Base-by-base conservation (phyloP, 2,329 filamentous ascomycete species). In the Cladorrhinum sp. region DNA sequence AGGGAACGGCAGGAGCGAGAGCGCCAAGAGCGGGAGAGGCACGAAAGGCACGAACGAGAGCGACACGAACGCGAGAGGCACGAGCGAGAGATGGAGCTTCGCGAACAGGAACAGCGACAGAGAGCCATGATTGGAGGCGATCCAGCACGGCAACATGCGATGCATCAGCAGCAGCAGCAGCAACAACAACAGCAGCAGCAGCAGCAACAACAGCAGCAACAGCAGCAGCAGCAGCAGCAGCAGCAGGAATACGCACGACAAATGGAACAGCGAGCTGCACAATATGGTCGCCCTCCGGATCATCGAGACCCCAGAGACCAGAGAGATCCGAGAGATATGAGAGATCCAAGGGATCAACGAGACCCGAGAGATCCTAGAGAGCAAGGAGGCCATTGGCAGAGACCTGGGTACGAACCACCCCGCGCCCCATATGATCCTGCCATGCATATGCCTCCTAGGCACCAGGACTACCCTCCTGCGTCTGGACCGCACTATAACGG, bases 61-160 rank as follows among this genome's bases (percentile, higher is more conserved):
- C 74, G 79, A 26, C 74, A 77, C 57, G 72, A 76, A 21, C 68
- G 72, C 55, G 75, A 75, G 20, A 72, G 69, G 2, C 71, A 73
- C 62, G 62, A 72, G 65, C 62, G 74, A 58, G 80, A 80, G 50
- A 72, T 73, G 57, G 79, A 82, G 42, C 70, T 75, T 12, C 70
- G 73, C 5, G 75, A 76, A 66, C 62, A 69, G 18, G 67, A 71
- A 59, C 64, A 66, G 7, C 65, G 78, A 61, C 76, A 79, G 56
- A 76, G 81, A 58, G 79, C 80, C 9, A 80, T 82, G 64, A 81
- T 80, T 4, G 81, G 76, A 2, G 74, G 76, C 24, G 79, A 84
- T 26, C 73, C 77, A 1, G 76, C 74, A 26, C 76, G 76, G 23
- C 76, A 79, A 12, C 76, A 77, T 28, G 73, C 74, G 24, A 75